Conservation (phyloP, 106 monocot species). For the Dioscorea dumetorum region DNA sequence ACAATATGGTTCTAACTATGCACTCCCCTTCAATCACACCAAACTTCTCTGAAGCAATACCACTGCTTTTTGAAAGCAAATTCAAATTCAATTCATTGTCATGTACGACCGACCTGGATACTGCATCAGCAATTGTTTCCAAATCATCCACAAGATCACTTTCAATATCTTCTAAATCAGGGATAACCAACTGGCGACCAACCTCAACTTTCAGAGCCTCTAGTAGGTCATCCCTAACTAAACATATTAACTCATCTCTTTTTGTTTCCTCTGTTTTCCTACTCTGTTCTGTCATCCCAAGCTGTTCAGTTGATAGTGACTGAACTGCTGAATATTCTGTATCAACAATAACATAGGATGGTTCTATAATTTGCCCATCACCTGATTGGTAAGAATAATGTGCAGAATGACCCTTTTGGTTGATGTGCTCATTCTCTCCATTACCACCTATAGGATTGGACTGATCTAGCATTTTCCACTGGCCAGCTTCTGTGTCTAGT, state of each 20-base stretch:
- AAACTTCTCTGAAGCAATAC: slow-evolving; percentile 25
- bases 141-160: slow-evolving; percentile 41
- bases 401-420: slow-evolving; percentile 4
- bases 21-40: slow-evolving; percentile 45
- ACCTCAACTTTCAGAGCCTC: slow-evolving; percentile 66
- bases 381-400: background rate
- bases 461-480: slow-evolving; percentile 78
- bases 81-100: slow-evolving; percentile 25
- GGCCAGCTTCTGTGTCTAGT: slow-evolving; percentile 79
- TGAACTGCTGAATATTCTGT: slow-evolving; percentile 9
- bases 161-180: slow-evolving; percentile 31
- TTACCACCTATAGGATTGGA: slow-evolving; percentile 11
- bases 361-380: slow-evolving; percentile 36
- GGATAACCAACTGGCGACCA: slow-evolving; percentile 50
- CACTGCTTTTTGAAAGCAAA: slow-evolving; percentile 15
- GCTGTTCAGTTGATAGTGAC: slow-evolving; percentile 9
- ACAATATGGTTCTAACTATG: slow-evolving; percentile 42
- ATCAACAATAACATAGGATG: slow-evolving; percentile 53
- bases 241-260: slow-evolving; percentile 23
- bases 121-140: slow-evolving; percentile 38
- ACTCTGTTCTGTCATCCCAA: slow-evolving; percentile 2
- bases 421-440: slow-evolving; percentile 10
- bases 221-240: slow-evolving; percentile 46
- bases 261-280: slow-evolving; percentile 13
- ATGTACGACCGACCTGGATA: slow-evolving; percentile 33